Evolutionary conservation across 768 basidiomycete species (phyloP).

Genomic region (Leccinum sublutescens): DNA sequence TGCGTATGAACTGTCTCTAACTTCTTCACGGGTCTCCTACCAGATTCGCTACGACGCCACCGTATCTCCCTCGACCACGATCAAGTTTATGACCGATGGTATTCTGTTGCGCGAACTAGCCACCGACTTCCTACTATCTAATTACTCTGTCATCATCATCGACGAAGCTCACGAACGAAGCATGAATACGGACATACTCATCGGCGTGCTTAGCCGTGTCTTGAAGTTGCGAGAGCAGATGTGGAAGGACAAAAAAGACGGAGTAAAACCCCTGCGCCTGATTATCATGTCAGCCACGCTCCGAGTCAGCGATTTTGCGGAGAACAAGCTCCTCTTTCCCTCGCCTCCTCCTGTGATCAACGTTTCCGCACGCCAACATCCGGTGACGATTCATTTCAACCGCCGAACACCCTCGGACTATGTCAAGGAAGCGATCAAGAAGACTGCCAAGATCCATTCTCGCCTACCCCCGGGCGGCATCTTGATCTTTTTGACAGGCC

Average conservation of each 20-base stretch:
- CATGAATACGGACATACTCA: slow-evolving; percentile 96
- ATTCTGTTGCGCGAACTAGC: slow-evolving; percentile 91
- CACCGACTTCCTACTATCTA: slow-evolving; percentile 87
- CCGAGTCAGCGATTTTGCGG: slow-evolving; percentile 87
- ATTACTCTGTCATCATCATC: slow-evolving; percentile 93
- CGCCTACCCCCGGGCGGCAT: slow-evolving; percentile 92
- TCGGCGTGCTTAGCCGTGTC: slow-evolving; percentile 95
- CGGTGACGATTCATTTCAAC: slow-evolving; percentile 93
- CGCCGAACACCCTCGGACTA: slow-evolving; percentile 86
- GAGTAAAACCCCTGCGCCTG: slow-evolving; percentile 81
- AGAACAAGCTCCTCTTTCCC: slow-evolving; percentile 79
- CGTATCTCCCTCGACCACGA: slow-evolving; percentile 81
- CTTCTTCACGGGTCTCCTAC: slow-evolving; percentile 83
- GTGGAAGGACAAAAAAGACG: slow-evolving; percentile 78
- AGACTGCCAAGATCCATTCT: slow-evolving; percentile 88
- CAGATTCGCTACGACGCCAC: slow-evolving; percentile 98
- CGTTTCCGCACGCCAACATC: slow-evolving; percentile 88
- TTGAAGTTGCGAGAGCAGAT: slow-evolving; percentile 84
- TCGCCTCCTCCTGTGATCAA: slow-evolving; percentile 88
- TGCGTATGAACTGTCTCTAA: slow-evolving; percentile 85
- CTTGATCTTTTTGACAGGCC: slow-evolving; percentile 91
- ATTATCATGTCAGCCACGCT: slow-evolving; percentile 99
- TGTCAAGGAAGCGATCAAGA: slow-evolving; percentile 85
- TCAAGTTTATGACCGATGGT: slow-evolving; percentile 99
- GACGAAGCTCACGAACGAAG: slow-evolving; percentile 98